Evolutionary conservation across 148 eudicot genomes (phyloP).

Genomic region (Oxyria digyna): DNA sequence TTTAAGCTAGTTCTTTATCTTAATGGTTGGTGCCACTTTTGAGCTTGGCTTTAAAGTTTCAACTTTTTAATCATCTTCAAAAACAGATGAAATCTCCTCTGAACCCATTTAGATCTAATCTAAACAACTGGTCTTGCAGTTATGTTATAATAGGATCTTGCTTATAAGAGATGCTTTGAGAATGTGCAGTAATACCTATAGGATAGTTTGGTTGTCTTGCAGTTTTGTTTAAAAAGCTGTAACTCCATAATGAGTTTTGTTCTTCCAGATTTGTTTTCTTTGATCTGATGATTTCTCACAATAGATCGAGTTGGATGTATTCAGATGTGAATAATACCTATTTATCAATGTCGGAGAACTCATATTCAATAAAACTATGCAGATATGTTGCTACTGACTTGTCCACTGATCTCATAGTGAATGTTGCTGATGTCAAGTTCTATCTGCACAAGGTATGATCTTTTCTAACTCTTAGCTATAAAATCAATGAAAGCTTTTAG

Average conservation of each 20-base stretch:
- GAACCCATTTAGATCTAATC: neutral
- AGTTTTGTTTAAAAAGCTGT: neutral
- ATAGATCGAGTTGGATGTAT: neutral
- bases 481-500: neutral
- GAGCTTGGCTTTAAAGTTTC: neutral
- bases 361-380: neutral
- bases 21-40: neutral
- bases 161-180: neutral
- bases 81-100: neutral
- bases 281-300: neutral
- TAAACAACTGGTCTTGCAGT: neutral
- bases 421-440: slow-evolving; percentile 67
- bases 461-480: neutral
- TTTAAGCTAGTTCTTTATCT: neutral
- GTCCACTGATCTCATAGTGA: slow-evolving; percentile 66
- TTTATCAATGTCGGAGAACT: neutral
- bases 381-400: slow-evolving; percentile 90
- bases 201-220: neutral
- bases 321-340: neutral
- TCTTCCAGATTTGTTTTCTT: neutral
- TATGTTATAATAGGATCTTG: neutral
- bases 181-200: neutral
- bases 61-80: neutral
- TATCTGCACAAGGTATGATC: slow-evolving; percentile 78
- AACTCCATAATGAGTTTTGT: no score